Percentiles rank a stretch among this genome's conserved stretches.
Conservation (phyloP, 805 yeast genomes). For the Wickerhamomyces alni region DNA sequence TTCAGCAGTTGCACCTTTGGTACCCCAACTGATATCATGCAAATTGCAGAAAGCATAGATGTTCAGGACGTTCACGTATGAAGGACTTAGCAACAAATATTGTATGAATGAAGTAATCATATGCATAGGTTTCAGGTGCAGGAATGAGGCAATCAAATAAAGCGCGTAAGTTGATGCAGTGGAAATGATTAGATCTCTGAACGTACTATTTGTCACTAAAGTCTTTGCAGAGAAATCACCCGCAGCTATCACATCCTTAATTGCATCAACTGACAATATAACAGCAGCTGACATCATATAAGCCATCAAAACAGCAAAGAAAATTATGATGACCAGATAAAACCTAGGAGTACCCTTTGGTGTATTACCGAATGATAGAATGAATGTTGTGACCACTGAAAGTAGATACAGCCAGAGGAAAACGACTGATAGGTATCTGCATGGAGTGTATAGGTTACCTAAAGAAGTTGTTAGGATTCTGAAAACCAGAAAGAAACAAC, state of each 20-base stretch:
- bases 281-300: slow-evolving; percentile 87
- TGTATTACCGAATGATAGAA: slow-evolving; percentile 87
- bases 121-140: slow-evolving; percentile 89
- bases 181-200: slow-evolving; percentile 85
- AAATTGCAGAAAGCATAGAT: slow-evolving; percentile 95
- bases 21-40: slow-evolving; percentile 97
- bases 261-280: slow-evolving; percentile 69
- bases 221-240: slow-evolving; percentile 32
- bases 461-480: slow-evolving; percentile 78
- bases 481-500: slow-evolving; percentile 86
- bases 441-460: slow-evolving; percentile 66
- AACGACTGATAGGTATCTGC: slow-evolving; percentile 69
- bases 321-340: slow-evolving; percentile 64
- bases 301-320: slow-evolving; percentile 85
- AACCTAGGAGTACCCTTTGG: slow-evolving; percentile 85
- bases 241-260: slow-evolving; percentile 38
- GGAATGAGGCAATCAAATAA: slow-evolving; percentile 69
- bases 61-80: slow-evolving; percentile 84
- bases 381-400: slow-evolving; percentile 78
- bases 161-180: slow-evolving; percentile 77
- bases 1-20: slow-evolving; percentile 72
- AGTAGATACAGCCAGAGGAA: slow-evolving; percentile 83
- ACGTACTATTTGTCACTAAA: slow-evolving; percentile 60
- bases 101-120: slow-evolving; percentile 85
- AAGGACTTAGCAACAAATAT: slow-evolving; percentile 78